Evolutionary conservation across 306 rosid species (phyloP).

Genomic region (Vigna unguiculata): DNA sequence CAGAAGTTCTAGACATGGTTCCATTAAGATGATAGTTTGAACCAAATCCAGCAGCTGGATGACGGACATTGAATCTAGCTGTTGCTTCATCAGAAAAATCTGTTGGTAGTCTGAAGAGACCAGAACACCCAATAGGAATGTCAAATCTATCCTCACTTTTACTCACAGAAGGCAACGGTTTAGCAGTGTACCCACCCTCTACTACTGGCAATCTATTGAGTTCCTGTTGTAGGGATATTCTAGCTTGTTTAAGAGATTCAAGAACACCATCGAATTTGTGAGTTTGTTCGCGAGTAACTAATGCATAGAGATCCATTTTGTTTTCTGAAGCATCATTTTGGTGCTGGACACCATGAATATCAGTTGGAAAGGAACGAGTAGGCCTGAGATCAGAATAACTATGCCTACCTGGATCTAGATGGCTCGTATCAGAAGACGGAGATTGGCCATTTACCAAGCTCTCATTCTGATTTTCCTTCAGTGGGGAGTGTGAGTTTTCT

Average conservation of each 20-base stretch:
- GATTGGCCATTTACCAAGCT: slow-evolving; percentile 44
- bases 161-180: slow-evolving; percentile 47
- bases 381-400: slow-evolving; percentile 43
- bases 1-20: slow-evolving; percentile 43
- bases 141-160: slow-evolving; percentile 59
- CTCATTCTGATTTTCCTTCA: slow-evolving; percentile 52
- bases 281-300: slow-evolving; percentile 72
- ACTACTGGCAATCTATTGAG: slow-evolving; percentile 58
- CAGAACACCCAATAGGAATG: slow-evolving; percentile 68
- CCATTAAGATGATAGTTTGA: slow-evolving; percentile 48
- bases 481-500: slow-evolving; percentile 57
- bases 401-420: slow-evolving; percentile 41
- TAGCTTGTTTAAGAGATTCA: slow-evolving; percentile 87
- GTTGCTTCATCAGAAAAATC: slow-evolving; percentile 67
- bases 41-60: slow-evolving; percentile 48
- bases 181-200: slow-evolving; percentile 42
- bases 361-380: slow-evolving; percentile 43
- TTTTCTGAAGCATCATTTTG: slow-evolving; percentile 53
- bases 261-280: slow-evolving; percentile 62
- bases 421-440: slow-evolving; percentile 50
- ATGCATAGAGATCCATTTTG: slow-evolving; percentile 60
- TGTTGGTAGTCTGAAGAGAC: slow-evolving; percentile 87
- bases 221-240: slow-evolving; percentile 63
- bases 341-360: slow-evolving; percentile 38
- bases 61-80: slow-evolving; percentile 46